Evolutionary conservation across 768 basidiomycete genomes (phyloP).

Genomic region (Suillus discolor): DNA sequence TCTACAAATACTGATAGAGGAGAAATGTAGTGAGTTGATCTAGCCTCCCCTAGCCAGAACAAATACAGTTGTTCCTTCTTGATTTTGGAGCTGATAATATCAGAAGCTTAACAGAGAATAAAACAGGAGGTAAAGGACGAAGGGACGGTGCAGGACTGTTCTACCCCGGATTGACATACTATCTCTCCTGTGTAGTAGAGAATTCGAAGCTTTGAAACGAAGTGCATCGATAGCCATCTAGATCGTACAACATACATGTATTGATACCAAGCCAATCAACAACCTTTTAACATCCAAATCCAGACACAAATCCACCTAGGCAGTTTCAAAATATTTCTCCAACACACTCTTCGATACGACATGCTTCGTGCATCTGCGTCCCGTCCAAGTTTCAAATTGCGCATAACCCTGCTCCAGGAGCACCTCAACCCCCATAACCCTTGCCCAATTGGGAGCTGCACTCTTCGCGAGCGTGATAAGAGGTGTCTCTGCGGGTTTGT

Average conservation of each 20-base stretch:
- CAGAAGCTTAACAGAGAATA: background rate
- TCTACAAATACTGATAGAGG: background rate
- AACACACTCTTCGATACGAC: conserved; percentile 51
- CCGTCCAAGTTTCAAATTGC: conserved; percentile 86
- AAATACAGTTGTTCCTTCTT: too few relatives aligned
- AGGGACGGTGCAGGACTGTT: background rate
- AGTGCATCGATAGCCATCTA: too few relatives aligned
- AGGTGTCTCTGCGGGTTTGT: conserved; percentile 85
- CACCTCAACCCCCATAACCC: conserved; percentile 81
- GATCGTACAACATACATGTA: background rate
- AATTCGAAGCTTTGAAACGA: too few relatives aligned
- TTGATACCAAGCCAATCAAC: background rate
- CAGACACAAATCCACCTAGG: background rate
- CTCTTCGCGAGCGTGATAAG: conserved; percentile 67
- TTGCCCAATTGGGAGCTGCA: conserved; percentile 56
- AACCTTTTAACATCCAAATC: background rate
- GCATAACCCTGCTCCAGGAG: conserved; percentile 87
- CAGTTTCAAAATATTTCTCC: conserved; percentile 41
- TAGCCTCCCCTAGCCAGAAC: background rate
- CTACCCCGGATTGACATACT: background rate
- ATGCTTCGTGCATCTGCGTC: conserved; percentile 55
- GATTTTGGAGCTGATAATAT: background rate
- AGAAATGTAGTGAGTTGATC: background rate
- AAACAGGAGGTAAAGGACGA: background rate
- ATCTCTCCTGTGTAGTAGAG: too few relatives aligned